Evolutionary conservation across 1,139 yeast genomes (phyloP).

Genomic region (Groenewaldozyma auringiensis): DNA sequence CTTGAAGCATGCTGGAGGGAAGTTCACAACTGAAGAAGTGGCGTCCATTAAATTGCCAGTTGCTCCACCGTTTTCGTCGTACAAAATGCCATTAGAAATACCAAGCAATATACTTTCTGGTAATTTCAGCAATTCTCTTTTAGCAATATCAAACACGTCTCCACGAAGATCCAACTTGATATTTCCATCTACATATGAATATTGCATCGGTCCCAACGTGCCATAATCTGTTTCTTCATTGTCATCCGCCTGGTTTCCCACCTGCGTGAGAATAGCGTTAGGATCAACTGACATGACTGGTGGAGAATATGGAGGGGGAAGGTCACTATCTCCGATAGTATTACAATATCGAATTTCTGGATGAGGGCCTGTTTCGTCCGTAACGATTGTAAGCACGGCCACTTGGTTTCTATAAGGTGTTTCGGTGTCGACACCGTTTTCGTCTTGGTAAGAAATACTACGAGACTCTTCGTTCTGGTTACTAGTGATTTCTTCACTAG

Average conservation of each 20-base stretch:
- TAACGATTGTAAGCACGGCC: background rate
- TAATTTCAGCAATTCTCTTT: conserved; percentile 82
- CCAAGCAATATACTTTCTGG: conserved; percentile 88
- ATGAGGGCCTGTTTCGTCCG: background rate
- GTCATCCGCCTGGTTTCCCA: conserved; percentile 13
- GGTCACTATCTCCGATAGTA: conserved; percentile 4
- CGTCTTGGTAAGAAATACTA: too few relatives aligned
- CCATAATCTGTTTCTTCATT: conserved; percentile 7
- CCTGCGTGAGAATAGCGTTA: conserved; percentile 30
- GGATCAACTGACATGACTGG: conserved; percentile 25
- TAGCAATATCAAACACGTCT: conserved; percentile 54
- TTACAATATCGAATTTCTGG: background rate
- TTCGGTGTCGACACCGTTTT: too few relatives aligned
- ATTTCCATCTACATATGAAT: conserved; percentile 9
- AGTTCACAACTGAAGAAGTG: conserved; percentile 37
- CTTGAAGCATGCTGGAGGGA: conserved; percentile 77
- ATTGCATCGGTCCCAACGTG: background rate
- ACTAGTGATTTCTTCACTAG: too few relatives aligned
- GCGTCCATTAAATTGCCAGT: conserved; percentile 13
- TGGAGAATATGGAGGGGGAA: conserved; percentile 27
- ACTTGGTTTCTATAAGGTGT: background rate
- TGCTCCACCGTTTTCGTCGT: conserved; percentile 61
- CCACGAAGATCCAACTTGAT: conserved; percentile 66
- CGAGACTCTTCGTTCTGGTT: too few relatives aligned
- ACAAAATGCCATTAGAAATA: conserved; percentile 78